Evolutionary conservation across 805 yeast species (phyloP), one percentile per base, ranked within the genome.

Genomic region (Pichia manshurica): DNA sequence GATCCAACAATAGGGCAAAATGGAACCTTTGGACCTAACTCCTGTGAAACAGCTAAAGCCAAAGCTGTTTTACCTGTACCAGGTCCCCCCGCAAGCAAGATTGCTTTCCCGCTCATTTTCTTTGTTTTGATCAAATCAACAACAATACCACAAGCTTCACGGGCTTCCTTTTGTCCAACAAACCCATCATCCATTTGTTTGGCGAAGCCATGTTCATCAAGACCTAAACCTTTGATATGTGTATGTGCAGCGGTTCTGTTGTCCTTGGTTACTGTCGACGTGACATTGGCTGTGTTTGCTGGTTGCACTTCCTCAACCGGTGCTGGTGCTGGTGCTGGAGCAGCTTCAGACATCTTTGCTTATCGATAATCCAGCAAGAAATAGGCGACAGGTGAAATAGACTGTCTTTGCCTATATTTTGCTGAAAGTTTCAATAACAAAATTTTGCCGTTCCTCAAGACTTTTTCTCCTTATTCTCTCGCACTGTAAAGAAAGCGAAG

Each of bases 11-110:
- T 77, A 9, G 95, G 88, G 36, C 97, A 91, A 67, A 93, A 93
- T 35, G 99, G 99, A 50, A 93, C 97, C 53, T 82, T 88, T 13
- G 70, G 60, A 9, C 83, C 83, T 56, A 85, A 71, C 45, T 79
- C 81, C 62, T 84, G 90, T 2, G 89, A 76, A 36, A 85, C 73
- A 16, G 97, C 99, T 84, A 89, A 85, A 13, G 99, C 99, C 58
- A 93, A 79, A 34, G 99, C 99, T 3, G 99, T 93, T 67, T 93
- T 93, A 67, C 99, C 99, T 0, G 99, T 93, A 13, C 96, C 87
- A 25, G 99, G 99, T 10, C 98, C 98, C 36, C 99, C 99, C 0
- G 99, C 98, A 51, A 93, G 75, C 53, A 93, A 70, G 19, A 90
- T 93, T 1, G 98, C 97, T 56, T 97, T 79, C 23, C 99, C 99